phyloP scores from a whole-genome alignment of 495 filamentous ascomycete species.

The Acidomyces sp. region DNA sequence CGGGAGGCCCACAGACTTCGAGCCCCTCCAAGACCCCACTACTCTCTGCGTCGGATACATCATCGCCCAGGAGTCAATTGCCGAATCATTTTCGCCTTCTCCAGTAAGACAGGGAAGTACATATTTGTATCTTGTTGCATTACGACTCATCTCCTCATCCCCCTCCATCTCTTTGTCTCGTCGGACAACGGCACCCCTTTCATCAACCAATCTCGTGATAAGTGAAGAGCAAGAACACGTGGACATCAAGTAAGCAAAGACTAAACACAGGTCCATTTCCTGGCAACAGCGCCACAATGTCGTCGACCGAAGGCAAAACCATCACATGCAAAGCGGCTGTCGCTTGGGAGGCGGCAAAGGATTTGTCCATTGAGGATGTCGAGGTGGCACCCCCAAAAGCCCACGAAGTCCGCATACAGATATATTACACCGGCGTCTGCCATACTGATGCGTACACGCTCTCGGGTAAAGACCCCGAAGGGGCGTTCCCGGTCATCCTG shows the following conservation, averaged over 20 bases:
- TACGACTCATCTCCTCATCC: not conserved
- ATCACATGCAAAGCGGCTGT: conserved; percentile 60
- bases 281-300: conserved; percentile 5
- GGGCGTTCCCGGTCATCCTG: conserved; percentile 90
- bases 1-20: too few species aligned
- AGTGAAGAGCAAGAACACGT: too few species aligned
- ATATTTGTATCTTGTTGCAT: too few species aligned
- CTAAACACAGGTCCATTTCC: too few species aligned
- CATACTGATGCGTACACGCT: conserved; percentile 99
- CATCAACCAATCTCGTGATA: too few species aligned
- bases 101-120: too few species aligned
- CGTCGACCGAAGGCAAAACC: conserved; percentile 17
- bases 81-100: too few species aligned
- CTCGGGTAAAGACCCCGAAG: conserved; percentile 95
- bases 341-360: conserved; percentile 88
- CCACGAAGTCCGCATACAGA: conserved; percentile 90
- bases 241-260: too few species aligned
- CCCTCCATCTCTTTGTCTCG: not conserved
- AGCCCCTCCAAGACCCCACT: too few species aligned
- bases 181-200: too few species aligned
- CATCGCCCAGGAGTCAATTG: too few species aligned
- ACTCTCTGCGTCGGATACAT: too few species aligned
- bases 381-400: conserved; percentile 87
- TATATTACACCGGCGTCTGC: conserved; percentile 95
- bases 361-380: conserved; percentile 76